These are phyloP conservation scores for Ophiostoma himal-ulmi DNA, from an alignment of 2,329 filamentous ascomycete species.

Conservation along the genomic window DNA sequence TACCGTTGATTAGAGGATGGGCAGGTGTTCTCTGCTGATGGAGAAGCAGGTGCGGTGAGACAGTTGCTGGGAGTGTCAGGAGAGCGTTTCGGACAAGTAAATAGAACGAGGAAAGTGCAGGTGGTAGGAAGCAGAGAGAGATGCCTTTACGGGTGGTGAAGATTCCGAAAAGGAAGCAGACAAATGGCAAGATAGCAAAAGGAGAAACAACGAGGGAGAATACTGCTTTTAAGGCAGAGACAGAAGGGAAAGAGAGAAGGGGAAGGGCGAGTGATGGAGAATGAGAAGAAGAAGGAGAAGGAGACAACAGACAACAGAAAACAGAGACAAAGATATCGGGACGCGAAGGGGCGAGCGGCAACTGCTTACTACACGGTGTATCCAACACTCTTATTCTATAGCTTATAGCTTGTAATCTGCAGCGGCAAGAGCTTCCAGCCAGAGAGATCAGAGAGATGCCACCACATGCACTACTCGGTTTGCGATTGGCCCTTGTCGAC, in stretches of 20 bases:
- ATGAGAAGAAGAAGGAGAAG: not conserved
- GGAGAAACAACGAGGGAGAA: not conserved
- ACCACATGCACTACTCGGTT: not conserved
- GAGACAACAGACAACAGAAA: not conserved
- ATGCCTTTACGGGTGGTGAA: too few species aligned
- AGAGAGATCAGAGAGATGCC: not conserved
- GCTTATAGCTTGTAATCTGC: too few species aligned
- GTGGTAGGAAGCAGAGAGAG: not conserved
- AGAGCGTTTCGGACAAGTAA: not conserved
- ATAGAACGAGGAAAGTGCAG: not conserved
- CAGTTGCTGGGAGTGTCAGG: not conserved
- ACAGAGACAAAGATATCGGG: not conserved
- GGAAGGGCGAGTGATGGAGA: not conserved
- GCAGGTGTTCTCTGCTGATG: not conserved
- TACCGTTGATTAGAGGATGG: not conserved
- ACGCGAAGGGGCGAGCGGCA: not conserved
- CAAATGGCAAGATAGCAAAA: too few species aligned
- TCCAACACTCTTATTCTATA: too few species aligned
- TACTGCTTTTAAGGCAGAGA: not conserved
- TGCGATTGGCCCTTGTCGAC: not conserved
- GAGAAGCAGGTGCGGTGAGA: constrained; percentile 5
- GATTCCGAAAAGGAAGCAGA: not conserved
- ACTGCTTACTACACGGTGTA: not conserved
- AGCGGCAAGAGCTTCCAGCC: not conserved
- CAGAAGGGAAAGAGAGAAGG: not conserved